A percentile compares a stretch with the other conserved stretches of the same genome.
These are phyloP conservation scores for Hyaloperonospora brassicae DNA, from an alignment of 352 stramenopile species.

Conservation along the genomic window DNA sequence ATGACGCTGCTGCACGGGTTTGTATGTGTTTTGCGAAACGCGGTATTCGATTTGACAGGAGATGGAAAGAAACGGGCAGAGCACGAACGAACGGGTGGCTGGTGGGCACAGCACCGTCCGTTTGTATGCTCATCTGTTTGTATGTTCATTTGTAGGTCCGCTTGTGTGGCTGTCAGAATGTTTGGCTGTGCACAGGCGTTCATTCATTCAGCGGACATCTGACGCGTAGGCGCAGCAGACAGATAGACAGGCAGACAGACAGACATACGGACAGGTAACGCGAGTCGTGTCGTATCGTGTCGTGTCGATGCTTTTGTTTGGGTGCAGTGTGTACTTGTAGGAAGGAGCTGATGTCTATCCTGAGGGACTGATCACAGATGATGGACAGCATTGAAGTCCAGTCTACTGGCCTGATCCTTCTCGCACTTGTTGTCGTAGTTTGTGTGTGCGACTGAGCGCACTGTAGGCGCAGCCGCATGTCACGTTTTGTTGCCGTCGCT, in stretches of 20 bases:
- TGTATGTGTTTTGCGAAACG: not conserved
- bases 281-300: too few species aligned
- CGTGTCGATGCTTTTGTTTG: too few species aligned
- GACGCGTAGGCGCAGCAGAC: not conserved
- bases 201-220: slow-evolving; percentile 17
- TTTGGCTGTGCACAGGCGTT: too few species aligned
- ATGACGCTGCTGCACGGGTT: too few species aligned
- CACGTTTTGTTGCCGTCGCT: not conserved
- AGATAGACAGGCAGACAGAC: too few species aligned
- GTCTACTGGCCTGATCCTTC: slow-evolving; percentile 80
- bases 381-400: slow-evolving; percentile 81
- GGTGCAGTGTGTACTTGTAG: not conserved
- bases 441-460: not conserved
- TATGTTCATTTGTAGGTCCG: too few species aligned
- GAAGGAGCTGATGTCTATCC: slow-evolving; percentile 78
- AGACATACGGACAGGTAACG: too few species aligned
- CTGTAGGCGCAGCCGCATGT: too few species aligned
- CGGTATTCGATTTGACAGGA: slow-evolving; percentile 2
- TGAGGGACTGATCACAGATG: slow-evolving; percentile 76
- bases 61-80: not conserved
- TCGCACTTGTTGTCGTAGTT: slow-evolving; percentile 1
- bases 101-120: too few species aligned
- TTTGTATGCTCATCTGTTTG: too few species aligned
- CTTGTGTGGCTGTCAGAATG: too few species aligned
- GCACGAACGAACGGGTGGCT: slow-evolving; percentile 24